Conservation (phyloP, 2,329 filamentous ascomycete species). For the Diaporthe citriasiana region DNA sequence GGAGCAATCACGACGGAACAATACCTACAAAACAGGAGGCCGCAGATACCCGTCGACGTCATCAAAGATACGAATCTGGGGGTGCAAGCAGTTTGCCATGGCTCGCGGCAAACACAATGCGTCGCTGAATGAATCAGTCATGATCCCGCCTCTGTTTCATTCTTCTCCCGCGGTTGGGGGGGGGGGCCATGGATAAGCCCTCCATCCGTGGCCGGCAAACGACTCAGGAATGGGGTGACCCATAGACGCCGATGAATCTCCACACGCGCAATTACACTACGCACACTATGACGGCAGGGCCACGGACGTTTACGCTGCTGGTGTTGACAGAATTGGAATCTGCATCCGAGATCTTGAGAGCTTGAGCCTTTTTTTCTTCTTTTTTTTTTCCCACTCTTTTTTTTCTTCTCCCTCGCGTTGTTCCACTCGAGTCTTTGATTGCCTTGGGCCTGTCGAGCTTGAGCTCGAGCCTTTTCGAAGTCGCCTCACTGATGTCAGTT, state of each 20-base stretch:
- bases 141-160: conserved; percentile 23
- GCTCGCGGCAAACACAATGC: conserved; percentile 11
- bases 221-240: conserved; percentile 32
- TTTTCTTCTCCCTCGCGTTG: too few species aligned
- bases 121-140: conserved; percentile 27
- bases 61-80: background rate
- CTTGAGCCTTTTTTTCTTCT: background rate
- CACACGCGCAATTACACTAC: background rate
- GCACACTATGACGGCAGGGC: conserved; percentile 1
- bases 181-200: conserved; percentile 8
- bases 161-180: background rate
- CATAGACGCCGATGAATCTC: conserved; percentile 29
- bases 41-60: conserved; percentile 9
- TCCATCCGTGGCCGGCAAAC: conserved; percentile 20
- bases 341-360: conserved; percentile 6
- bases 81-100: conserved; percentile 10
- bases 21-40: background rate
- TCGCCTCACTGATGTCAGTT: conserved; percentile 22
- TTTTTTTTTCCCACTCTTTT: too few species aligned
- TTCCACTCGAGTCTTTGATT: background rate
- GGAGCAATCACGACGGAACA: conserved; percentile 11
- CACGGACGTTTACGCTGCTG: background rate
- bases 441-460: background rate
- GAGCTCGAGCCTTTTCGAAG: background rate
- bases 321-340: conserved; percentile 11